Conservation (phyloP, 768 basidiomycete species). For the Lentinula raphanica region DNA sequence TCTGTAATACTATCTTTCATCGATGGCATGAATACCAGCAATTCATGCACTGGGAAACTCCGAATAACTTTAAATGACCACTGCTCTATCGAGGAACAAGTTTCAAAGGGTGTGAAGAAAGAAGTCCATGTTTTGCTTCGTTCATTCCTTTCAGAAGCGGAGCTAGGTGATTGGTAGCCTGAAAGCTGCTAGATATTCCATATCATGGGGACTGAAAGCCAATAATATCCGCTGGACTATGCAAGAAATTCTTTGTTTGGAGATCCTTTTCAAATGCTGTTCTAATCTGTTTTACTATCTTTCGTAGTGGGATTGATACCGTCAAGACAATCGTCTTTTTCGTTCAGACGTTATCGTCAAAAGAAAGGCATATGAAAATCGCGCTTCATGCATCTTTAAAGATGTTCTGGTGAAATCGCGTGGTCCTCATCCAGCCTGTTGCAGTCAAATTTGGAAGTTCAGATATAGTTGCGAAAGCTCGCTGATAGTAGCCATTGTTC, state of each 20-base stretch:
- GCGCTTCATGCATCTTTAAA: neutral
- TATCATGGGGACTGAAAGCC: neutral
- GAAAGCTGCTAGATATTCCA: neutral
- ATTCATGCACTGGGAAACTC: neutral
- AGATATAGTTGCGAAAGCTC: neutral
- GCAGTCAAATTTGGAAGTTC: neutral
- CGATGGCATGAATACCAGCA: neutral
- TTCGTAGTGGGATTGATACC: no score
- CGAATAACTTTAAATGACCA: neutral
- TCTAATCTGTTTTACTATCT: neutral
- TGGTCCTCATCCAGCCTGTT: neutral
- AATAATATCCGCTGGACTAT: neutral
- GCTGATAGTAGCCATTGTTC: neutral
- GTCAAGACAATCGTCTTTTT: no score
- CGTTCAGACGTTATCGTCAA: no score
- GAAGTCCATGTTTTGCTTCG: neutral
- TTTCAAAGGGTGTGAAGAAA: neutral
- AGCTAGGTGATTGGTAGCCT: neutral
- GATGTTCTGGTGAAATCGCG: neutral
- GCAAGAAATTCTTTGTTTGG: neutral
- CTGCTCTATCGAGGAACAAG: neutral
- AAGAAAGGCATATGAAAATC: no score
- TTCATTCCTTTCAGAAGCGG: neutral
- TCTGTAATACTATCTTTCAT: neutral
- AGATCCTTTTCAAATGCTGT: neutral